Evolutionary conservation across 2,329 filamentous ascomycete species (phyloP), one percentile per base, ranked within the genome.

Genomic region (Talaromyces sp.): DNA sequence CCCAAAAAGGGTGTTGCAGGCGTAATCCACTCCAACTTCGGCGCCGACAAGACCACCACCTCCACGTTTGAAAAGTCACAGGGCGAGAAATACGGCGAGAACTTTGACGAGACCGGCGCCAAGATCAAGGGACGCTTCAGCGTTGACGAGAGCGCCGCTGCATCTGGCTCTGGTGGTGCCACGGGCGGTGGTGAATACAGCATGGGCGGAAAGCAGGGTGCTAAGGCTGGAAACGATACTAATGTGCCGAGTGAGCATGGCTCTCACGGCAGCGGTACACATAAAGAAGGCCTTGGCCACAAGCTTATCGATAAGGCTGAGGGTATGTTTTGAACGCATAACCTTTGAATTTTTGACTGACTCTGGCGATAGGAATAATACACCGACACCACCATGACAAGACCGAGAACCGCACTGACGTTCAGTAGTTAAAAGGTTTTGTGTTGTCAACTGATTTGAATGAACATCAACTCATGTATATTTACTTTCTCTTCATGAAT

Each of bases 21-120:
- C 13, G 52, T 66, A 5, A 62, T 66, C 19, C 7, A 33, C 6
- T 58, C 64, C 22, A 62, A 39, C 27, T 66, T 66, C 10, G 64
- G 64, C 33, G 22, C 52, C 24, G 64, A 66, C 37, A 58, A 66
- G n/a, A 66, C 64, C 8, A 62, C 64, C 7, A 66, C 64, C 8
- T 66, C 64, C 3, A 66, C 64, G 8, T 66, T 66, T 24, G 64
- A 66, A 22, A 62, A 62, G 27, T 66, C 64, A 0, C 64, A 66
- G 13, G 64, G 64, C 22, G 52, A 62, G 43, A 62, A 31, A 19
- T 66, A 33, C 37, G 64, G 64, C 3, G 41, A 39, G 22, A 31
- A 31, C 5, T 66, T 66, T 16, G 59, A 62, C 9, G 41, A 57
- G 13, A 66, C 41, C 24, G 52, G 60, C 16, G 24, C 45, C 2